Conservation (phyloP, 768 basidiomycete species). For the Tremella yokohamensis region DNA sequence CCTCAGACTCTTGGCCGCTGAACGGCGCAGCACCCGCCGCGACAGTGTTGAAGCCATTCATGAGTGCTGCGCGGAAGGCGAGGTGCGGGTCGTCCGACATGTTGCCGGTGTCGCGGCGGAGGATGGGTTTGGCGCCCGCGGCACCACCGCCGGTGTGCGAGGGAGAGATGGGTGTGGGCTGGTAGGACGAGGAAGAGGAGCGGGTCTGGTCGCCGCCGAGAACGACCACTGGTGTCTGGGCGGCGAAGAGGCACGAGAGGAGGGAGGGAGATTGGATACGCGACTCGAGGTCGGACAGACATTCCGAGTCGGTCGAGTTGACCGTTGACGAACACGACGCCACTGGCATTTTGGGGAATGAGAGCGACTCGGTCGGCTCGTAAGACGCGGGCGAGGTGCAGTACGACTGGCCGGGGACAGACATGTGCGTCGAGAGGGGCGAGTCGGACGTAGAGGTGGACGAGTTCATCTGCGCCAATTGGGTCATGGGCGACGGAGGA, state of each 20-base stretch:
- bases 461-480: too few relatives aligned
- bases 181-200: background rate
- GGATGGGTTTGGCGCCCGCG: slow-evolving; percentile 5
- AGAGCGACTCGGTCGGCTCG: background rate
- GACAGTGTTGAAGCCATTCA: background rate
- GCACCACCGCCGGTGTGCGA: background rate
- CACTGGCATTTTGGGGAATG: slow-evolving; percentile 13
- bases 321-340: slow-evolving; percentile 8
- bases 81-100: background rate
- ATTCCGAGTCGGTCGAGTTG: slow-evolving; percentile 13
- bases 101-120: background rate
- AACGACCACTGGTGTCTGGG: slow-evolving; percentile 2
- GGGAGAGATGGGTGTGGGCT: background rate
- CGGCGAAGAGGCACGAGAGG: slow-evolving; percentile 6
- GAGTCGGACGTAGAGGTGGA: too few relatives aligned
- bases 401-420: too few relatives aligned
- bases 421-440: too few relatives aligned
- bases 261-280: slow-evolving; percentile 10
- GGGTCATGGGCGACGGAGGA: too few relatives aligned
- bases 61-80: background rate
- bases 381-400: too few relatives aligned
- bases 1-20: background rate
- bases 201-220: slow-evolving; percentile 3
- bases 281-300: slow-evolving; percentile 8
- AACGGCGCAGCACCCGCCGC: too few relatives aligned